A percentile compares a stretch with the other conserved stretches of the same genome.
Evolutionary conservation across 192 early-diverging fungal genomes (phyloP).

Genomic region (Umbelopsis sp.): DNA sequence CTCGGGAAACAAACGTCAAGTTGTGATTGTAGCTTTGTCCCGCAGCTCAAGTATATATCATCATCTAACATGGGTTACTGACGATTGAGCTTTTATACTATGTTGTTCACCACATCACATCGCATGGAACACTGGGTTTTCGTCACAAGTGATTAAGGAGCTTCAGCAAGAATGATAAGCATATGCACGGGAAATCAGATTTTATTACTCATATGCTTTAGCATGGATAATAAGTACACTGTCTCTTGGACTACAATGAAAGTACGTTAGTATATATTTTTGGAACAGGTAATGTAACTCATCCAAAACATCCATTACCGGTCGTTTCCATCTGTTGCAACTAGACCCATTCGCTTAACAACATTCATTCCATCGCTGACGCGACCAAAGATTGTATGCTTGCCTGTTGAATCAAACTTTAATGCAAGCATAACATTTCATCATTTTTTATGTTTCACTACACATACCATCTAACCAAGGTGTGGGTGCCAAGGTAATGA

Average conservation of each 20-base stretch:
- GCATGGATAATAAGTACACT: conserved; percentile 50
- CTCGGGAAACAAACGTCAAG: no score
- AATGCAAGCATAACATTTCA: background rate
- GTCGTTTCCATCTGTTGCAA: conserved; percentile 59
- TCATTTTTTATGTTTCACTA: background rate
- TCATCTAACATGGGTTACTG: no score
- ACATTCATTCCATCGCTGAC: conserved; percentile 80
- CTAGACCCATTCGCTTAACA: conserved; percentile 79
- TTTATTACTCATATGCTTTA: conserved; percentile 31
- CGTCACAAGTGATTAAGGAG: background rate
- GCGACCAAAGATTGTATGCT: conserved; percentile 91
- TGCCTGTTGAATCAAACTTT: conserved; percentile 61
- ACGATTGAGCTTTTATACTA: no score
- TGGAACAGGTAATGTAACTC: background rate
- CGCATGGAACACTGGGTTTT: no score
- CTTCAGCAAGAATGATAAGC: background rate
- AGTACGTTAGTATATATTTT: background rate
- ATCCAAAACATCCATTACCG: conserved; percentile 33
- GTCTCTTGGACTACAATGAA: conserved; percentile 41
- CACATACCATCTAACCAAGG: conserved; percentile 79
- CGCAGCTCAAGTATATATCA: no score
- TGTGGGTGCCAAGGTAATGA: conserved; percentile 90
- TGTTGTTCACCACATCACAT: no score
- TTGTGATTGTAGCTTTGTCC: no score
- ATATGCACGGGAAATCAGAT: background rate